Percentiles rank a stretch among this genome's conserved stretches.
Evolutionary conservation across 768 basidiomycete genomes (phyloP).

Genomic region (Thelephora aurantiotincta): DNA sequence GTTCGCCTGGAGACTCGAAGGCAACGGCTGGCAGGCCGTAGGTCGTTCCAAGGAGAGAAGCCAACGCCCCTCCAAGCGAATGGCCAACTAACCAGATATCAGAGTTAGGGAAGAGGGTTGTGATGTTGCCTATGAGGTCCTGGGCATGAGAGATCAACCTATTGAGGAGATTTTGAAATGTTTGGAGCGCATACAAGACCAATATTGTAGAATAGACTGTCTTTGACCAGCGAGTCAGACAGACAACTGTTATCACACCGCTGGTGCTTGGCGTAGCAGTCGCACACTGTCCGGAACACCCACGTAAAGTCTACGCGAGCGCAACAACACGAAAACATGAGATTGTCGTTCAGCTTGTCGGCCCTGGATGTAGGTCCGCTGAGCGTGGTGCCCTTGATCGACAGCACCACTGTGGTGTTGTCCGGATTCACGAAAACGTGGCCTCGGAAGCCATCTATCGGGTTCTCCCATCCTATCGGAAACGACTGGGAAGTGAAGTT

Average conservation of each 20-base stretch:
- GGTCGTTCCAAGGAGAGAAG: slow-evolving; percentile 47
- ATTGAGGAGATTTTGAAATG: background rate
- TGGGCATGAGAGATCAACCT: slow-evolving; percentile 7
- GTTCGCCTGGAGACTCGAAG: slow-evolving; percentile 54
- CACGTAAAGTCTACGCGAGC: slow-evolving; percentile 82
- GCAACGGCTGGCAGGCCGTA: slow-evolving; percentile 54
- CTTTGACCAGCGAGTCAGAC: slow-evolving; percentile 69
- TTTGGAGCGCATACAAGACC: slow-evolving; percentile 49
- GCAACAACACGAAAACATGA: slow-evolving; percentile 88
- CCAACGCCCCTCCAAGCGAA: slow-evolving; percentile 50
- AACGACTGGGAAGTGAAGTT: slow-evolving; percentile 37
- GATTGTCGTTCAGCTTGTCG: slow-evolving; percentile 89
- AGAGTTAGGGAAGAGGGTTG: slow-evolving; percentile 38
- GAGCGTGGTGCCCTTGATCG: slow-evolving; percentile 84
- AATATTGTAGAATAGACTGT: slow-evolving; percentile 84
- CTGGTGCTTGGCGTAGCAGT: slow-evolving; percentile 62
- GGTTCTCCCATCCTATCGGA: slow-evolving; percentile 65
- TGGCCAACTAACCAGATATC: slow-evolving; percentile 51
- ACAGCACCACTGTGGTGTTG: slow-evolving; percentile 73
- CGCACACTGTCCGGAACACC: slow-evolving; percentile 75
- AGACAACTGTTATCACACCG: slow-evolving; percentile 75
- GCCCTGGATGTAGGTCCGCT: slow-evolving; percentile 77
- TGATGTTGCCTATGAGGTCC: slow-evolving; percentile 47
- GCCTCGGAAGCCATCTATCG: slow-evolving; percentile 69
- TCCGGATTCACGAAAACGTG: slow-evolving; percentile 73